Percentiles rank a stretch among this genome's conserved stretches.
phyloP scores from a whole-genome alignment of 805 yeast species.

The Debaryomyces maramus region DNA sequence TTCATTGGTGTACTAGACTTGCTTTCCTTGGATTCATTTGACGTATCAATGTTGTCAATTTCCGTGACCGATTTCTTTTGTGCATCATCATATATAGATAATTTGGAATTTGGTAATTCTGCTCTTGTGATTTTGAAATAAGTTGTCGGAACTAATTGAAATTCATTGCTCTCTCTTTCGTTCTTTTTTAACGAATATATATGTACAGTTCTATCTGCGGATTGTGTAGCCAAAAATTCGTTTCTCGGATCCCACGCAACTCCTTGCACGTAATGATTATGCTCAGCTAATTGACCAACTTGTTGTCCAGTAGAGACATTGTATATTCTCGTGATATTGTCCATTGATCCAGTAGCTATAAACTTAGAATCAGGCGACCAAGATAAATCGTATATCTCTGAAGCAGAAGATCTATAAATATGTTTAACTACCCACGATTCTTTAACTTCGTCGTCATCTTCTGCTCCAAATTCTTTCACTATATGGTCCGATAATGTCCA shows the following conservation, averaged over 20 bases:
- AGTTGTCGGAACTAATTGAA: constrained; percentile 13
- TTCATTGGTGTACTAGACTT: constrained; percentile 2
- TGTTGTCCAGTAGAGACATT: constrained; percentile 56
- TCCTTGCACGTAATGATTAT: constrained; percentile 91
- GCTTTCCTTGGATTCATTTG: background rate
- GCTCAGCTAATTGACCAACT: constrained; percentile 64
- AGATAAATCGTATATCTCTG: constrained; percentile 85
- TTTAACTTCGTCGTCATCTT: constrained; percentile 51
- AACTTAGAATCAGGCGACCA: constrained; percentile 88
- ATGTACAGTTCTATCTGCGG: constrained; percentile 82
- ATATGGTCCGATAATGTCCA: constrained; percentile 67
- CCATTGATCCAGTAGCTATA: constrained; percentile 90
- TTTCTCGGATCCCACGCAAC: constrained; percentile 92
- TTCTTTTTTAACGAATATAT: constrained; percentile 52
- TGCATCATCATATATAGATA: background rate
- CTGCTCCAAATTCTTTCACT: constrained; percentile 60
- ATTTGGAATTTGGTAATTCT: constrained; percentile 9
- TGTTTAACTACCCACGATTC: constrained; percentile 76
- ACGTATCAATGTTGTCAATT: background rate
- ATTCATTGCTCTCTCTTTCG: constrained; percentile 19
- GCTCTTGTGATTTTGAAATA: constrained; percentile 7
- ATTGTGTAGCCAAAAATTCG: constrained; percentile 77
- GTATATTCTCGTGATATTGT: constrained; percentile 74
- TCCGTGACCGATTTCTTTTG: background rate
- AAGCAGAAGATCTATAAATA: constrained; percentile 56